Evolutionary conservation across 371 early-diverging fungal genomes (phyloP), one percentile per base, ranked within the genome.

Genomic region (Rhizopus delemar): DNA sequence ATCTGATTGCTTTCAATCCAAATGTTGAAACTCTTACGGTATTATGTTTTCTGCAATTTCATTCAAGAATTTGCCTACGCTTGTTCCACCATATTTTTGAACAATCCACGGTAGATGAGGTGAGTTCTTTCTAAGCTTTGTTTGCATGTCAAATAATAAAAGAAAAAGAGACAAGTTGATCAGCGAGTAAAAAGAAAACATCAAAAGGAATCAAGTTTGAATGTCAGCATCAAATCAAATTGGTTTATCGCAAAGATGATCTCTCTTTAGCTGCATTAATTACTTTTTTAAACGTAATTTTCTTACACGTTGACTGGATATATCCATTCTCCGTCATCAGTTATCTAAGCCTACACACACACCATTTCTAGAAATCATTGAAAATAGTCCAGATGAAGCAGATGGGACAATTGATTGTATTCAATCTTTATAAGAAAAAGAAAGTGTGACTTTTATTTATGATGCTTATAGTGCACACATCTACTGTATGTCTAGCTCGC

Each of bases 31-130:
- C 7, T 58, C 73, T 67, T 80, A 86, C 83, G 76, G 79, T 22
- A 86, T 76, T 60, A 89, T 85, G 50, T 66, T 75, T 39, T 72
- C 70, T 8, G 83, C 77, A 53, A 89, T 86, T 43, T 67, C 72
- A 12, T 81, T 74, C 22, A 84, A 53, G 61, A 88, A 92, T 75
- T 93, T 93, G 57, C 94, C 92, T 48, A 93, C 86, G 63, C 90
- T 91, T 35, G 94, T 93, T 41, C 94, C 93, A 52, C 94, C 94
- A 76, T 90, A 93, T 77, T 93, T 93, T 65, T 90, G 89, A 32
- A 93, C 92, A 45, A 89, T 65, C 88, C 88, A 90, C 22, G 86
- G 86, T 1, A 65, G 59, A 53, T 66, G 51, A 2, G 46, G 31
- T 34, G 59, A 33, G 55, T 78, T 78, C 32, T 49, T 15, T 45